Conservation (phyloP, 352 stramenopile species). For the Phytophthora fragariae region DNA sequence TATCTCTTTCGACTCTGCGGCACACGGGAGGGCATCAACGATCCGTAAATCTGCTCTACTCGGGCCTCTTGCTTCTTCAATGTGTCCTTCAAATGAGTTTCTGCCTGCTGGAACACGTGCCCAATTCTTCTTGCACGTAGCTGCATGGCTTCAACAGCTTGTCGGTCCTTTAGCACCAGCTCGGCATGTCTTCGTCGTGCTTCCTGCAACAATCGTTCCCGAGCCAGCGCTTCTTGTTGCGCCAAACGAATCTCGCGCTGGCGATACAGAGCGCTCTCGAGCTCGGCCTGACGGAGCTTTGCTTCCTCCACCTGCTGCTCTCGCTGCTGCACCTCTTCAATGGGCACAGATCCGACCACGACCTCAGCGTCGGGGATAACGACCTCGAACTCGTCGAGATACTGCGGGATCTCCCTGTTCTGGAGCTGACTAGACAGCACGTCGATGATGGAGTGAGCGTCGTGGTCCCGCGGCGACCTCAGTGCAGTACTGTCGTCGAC, state of each 20-base stretch:
- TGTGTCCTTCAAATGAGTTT: conserved; percentile 61
- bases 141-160: conserved; percentile 51
- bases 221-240: conserved; percentile 48
- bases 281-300: conserved; percentile 51
- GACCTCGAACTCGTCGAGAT: conserved; percentile 77
- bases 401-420: conserved; percentile 55
- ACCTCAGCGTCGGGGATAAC: conserved; percentile 70
- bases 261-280: conserved; percentile 60
- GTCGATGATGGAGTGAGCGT: conserved; percentile 59
- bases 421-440: conserved; percentile 52
- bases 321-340: conserved; percentile 67
- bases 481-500: conserved; percentile 20
- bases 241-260: conserved; percentile 57
- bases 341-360: conserved; percentile 61
- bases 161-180: conserved; percentile 53
- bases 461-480: conserved; percentile 16
- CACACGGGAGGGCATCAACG: conserved; percentile 47
- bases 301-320: conserved; percentile 71
- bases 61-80: conserved; percentile 69
- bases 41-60: conserved; percentile 71
- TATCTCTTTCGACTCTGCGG: conserved; percentile 61
- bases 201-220: conserved; percentile 49
- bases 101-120: conserved; percentile 78
- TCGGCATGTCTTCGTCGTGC: conserved; percentile 48
- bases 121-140: conserved; percentile 60